Base-by-base conservation (phyloP, 2,329 filamentous ascomycete species). In the Byssochlamys sp. region DNA sequence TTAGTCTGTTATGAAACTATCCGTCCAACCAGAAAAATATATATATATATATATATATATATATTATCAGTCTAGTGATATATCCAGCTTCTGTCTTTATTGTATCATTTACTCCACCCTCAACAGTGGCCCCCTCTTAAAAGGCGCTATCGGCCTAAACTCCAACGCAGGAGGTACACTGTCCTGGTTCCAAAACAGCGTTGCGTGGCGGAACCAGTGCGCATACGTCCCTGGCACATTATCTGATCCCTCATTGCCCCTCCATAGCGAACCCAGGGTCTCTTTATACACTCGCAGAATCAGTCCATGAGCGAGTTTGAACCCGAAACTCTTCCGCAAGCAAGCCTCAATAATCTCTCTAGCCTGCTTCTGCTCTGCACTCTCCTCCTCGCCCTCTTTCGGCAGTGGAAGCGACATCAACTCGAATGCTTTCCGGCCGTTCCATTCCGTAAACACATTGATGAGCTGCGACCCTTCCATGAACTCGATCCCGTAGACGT, bases 301-400 rank as follows among this genome's bases (percentile, higher is more conserved):
- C 26, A 83, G 62, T 0, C 81, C 81, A 60, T 82, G 80, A 0
- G 80, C 79, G 6, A 84, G 67, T 67, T 84, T 84, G 66, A 84
- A 79, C 1, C 75, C 77, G 65, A 81, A 84, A 60, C 80, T 81
- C 58, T 67, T 71, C 12, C 61, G 65, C n/a, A 84, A 65, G 58
- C 78, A 80, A 0, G 63, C 72, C 65, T 83, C 78, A 0, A 84
- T 79, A 54, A 84, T 78, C 59, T 75, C 69, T 31, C 78, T 71
- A 0, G 81, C 81, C 49, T 72, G 61, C 25, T 62, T 69, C 66
- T 84, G 81, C 48, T 80, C 77, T 1, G 64, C 67, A 12, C 58
- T 77, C 63, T 80, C 77, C 10, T 58, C 56, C 55, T 77, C 75
- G 1, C 72, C 73, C 0, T 60, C 55, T 50, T 62, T 70, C 12